These are phyloP conservation scores for Ascochyta fabae DNA, from an alignment of 2,329 filamentous ascomycete genomes.

Conservation along the genomic window DNA sequence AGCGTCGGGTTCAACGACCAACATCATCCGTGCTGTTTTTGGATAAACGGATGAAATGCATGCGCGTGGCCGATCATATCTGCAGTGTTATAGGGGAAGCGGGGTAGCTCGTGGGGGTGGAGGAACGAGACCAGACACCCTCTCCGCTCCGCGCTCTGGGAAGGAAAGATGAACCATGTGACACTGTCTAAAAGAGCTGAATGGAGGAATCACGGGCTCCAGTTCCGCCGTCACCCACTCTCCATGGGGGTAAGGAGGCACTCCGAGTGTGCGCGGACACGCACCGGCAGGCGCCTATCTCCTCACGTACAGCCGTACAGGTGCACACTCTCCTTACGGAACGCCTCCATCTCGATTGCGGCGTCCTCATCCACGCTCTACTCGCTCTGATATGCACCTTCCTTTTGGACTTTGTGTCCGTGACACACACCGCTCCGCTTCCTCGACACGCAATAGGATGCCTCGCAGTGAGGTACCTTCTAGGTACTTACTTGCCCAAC, in stretches of 20 bases:
- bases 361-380: not conserved
- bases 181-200: conserved; percentile 1
- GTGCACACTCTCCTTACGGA: not conserved
- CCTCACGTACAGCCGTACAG: conserved; percentile 3
- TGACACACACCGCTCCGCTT: conserved; percentile 17
- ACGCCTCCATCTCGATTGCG: not conserved
- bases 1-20: conserved; percentile 25
- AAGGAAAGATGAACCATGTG: conserved; percentile 1
- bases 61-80: conserved; percentile 14
- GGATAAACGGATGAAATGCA: conserved; percentile 17
- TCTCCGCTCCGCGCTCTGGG: conserved; percentile 14
- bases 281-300: conserved; percentile 12
- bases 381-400: not conserved
- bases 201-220: conserved; percentile 8
- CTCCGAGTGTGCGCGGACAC: not conserved
- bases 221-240: conserved; percentile 6
- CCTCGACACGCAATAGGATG: not conserved
- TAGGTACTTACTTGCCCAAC: too few relatives aligned
- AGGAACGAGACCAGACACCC: conserved; percentile 4
- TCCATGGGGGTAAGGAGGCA: not conserved
- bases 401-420: not conserved
- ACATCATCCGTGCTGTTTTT: conserved; percentile 22
- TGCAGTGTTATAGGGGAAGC: conserved; percentile 14
- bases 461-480: not conserved
- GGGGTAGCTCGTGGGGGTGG: conserved; percentile 17